Conservation (phyloP, 805 yeast species). For the Starmerella sirachaensis region DNA sequence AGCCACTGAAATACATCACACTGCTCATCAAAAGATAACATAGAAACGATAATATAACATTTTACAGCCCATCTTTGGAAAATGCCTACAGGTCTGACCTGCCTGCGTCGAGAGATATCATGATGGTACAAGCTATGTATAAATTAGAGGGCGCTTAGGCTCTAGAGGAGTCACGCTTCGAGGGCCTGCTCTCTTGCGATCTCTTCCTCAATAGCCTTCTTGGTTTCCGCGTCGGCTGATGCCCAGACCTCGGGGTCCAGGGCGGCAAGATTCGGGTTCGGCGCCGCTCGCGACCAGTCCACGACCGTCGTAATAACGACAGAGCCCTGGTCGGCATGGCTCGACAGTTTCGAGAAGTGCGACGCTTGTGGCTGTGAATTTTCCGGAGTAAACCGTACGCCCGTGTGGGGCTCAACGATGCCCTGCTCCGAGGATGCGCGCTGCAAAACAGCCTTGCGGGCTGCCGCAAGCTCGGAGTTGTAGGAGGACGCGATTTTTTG, state of each 20-base stretch:
- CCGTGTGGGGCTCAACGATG: slow-evolving; percentile 67
- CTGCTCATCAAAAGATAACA: no score
- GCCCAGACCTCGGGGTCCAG: slow-evolving; percentile 9
- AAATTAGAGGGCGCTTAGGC: no score
- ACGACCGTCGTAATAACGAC: slow-evolving; percentile 18
- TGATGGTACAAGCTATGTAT: no score
- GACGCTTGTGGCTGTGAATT: slow-evolving; percentile 58
- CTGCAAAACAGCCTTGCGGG: slow-evolving; percentile 38
- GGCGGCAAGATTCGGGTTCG: slow-evolving; percentile 1
- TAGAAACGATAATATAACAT: no score
- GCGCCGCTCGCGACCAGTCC: slow-evolving; percentile 2
- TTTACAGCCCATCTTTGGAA: no score
- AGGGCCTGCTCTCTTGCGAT: slow-evolving; percentile 1
- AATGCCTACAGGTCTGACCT: no score
- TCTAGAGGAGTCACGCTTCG: no score
- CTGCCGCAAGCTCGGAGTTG: slow-evolving; percentile 49
- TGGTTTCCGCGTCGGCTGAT: slow-evolving; percentile 34
- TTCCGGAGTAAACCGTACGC: slow-evolving; percentile 61
- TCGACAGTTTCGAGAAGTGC: background rate
- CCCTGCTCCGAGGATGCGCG: slow-evolving; percentile 9
- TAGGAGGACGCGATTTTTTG: slow-evolving; percentile 65
- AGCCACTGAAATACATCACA: no score
- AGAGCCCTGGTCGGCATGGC: slow-evolving; percentile 5
- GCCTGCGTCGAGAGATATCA: no score
- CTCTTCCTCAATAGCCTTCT: slow-evolving; percentile 8